Base-by-base conservation (phyloP, 2,329 filamentous ascomycete genomes). In the Alternaria burnsii region DNA sequence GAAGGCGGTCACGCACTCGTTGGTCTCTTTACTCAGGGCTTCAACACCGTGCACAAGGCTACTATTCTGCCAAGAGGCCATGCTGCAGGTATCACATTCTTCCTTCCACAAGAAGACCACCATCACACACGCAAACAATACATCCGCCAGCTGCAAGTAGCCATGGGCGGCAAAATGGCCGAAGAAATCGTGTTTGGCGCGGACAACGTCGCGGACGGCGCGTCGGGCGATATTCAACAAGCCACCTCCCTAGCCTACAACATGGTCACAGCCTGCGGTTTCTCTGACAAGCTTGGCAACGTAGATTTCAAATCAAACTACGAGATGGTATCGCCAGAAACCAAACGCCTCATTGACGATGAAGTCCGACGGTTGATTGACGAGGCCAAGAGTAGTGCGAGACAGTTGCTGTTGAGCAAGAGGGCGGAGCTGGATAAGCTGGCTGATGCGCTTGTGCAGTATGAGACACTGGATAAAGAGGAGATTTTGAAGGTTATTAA, bases 1-100 rank as follows among this genome's bases (percentile, higher is more conserved):
- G 95, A 99, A 81, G 96, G 94, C 57, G 95, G 95, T 3, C 95
- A 99, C 78, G 93, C 95, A 9, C 87, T 99, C 16, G 92, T 97
- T 60, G 90, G 91, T 57, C 89, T 97, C 73, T 93, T 94, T 69
- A 92, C 90, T 12, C 89, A 91, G 62, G 88, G 87, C 38, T 87
- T 90, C 53, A 89, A 86, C 65, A 91, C 91, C 32, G 85, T 99
- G 2, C 97, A 99, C 86, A 99, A 99, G 82, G 94, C 97, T 51
- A 99, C 95, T 1, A 96, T 99, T 71, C 90, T 99, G 72, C 94
- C 95, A 54, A 90, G 96, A 72, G 95, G 95, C 11, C 89, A 89
- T 71, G 88, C 91, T 24, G 85, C 98, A 8, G 95, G 95, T 62
- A 88, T 97, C 65, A 99, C 95, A 0, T 91, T 91, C 66, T 91